Conservation (phyloP, 768 basidiomycete genomes). For the Mycena indigotica region DNA sequence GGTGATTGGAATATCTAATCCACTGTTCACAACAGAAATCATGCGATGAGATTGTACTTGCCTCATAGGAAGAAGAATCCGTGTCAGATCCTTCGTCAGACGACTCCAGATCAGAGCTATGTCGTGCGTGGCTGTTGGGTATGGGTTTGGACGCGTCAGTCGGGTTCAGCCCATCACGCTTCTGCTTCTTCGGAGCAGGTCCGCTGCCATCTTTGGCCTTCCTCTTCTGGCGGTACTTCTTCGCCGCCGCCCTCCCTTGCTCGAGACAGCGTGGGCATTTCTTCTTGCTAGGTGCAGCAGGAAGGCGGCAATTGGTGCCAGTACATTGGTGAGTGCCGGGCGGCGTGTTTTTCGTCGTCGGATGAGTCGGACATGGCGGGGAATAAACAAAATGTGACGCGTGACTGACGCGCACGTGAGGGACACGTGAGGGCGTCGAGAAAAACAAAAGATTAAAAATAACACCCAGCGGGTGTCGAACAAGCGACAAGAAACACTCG, state of each 20-base stretch:
- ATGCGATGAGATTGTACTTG: neutral
- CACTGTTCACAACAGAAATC: neutral
- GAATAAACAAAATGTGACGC: neutral
- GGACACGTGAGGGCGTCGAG: neutral
- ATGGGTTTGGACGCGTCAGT: neutral
- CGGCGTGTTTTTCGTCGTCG: neutral
- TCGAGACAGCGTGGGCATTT: neutral
- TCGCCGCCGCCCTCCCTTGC: neutral
- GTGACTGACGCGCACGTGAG: neutral
- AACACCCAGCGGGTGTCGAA: no score
- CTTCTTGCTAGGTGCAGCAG: neutral
- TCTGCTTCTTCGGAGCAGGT: neutral
- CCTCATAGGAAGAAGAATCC: neutral
- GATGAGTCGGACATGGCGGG: neutral
- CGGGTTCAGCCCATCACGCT: neutral
- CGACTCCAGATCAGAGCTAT: neutral
- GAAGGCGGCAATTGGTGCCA: neutral
- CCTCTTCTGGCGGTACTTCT: neutral
- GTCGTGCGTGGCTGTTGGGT: neutral
- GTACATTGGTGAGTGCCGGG: neutral
- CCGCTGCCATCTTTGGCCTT: neutral
- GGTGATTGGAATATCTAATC: slow-evolving; percentile 19
- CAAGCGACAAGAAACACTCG: no score
- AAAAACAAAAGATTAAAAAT: neutral
- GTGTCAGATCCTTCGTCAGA: neutral